Evolutionary conservation across 768 basidiomycete species (phyloP).

Genomic region (Lactarius hatsudake): DNA sequence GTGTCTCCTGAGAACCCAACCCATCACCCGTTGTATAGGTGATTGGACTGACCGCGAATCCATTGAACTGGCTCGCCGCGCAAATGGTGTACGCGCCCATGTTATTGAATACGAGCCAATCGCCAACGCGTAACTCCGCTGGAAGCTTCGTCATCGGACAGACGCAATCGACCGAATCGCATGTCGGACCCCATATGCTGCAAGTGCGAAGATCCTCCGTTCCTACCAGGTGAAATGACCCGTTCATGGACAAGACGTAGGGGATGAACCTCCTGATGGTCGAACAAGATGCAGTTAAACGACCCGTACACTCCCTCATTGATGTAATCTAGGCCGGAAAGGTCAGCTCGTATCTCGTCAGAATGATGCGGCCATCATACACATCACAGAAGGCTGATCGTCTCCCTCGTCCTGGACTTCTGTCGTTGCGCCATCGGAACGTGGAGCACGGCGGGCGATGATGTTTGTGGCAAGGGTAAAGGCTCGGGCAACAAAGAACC

Average conservation of each 20-base stretch:
- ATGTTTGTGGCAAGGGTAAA: slow-evolving; percentile 92
- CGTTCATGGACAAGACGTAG: slow-evolving; percentile 66
- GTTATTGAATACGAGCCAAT: slow-evolving; percentile 96
- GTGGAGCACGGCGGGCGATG: slow-evolving; percentile 78
- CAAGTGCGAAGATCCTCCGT: slow-evolving; percentile 47
- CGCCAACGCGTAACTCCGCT: slow-evolving; percentile 75
- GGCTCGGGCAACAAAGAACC: slow-evolving; percentile 90
- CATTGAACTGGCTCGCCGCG: slow-evolving; percentile 95
- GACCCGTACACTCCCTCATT: slow-evolving; percentile 89
- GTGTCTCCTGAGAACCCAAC: slow-evolving; percentile 49
- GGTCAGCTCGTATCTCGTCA: not conserved
- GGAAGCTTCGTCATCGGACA: slow-evolving; percentile 62
- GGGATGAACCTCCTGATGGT: slow-evolving; percentile 83
- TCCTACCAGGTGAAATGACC: slow-evolving; percentile 56
- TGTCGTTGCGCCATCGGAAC: slow-evolving; percentile 36
- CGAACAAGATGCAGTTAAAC: slow-evolving; percentile 96
- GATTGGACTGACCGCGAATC: slow-evolving; percentile 78
- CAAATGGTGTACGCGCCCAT: slow-evolving; percentile 99
- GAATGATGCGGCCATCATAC: slow-evolving; percentile 50
- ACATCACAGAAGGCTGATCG: slow-evolving; percentile 75
- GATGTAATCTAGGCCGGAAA: slow-evolving; percentile 76
- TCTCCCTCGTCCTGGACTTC: slow-evolving; percentile 31
- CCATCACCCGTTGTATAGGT: slow-evolving; percentile 70
- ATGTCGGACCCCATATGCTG: slow-evolving; percentile 98
- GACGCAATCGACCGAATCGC: slow-evolving; percentile 96